Base-by-base conservation (phyloP, 768 basidiomycete genomes). In the Lactifluus echinatus region DNA sequence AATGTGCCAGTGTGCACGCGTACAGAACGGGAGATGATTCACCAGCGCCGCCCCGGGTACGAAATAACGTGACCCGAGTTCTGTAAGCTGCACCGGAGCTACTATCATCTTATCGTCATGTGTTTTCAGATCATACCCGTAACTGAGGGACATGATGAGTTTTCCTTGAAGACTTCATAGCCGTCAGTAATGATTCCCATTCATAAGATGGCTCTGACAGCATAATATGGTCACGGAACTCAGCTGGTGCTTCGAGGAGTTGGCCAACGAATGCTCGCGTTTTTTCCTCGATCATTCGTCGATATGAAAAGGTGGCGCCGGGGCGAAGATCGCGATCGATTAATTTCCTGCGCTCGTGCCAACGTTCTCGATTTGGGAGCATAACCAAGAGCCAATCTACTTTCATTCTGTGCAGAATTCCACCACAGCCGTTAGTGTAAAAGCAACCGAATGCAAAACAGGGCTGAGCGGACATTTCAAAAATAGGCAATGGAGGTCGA, bases 11-110 rank as follows among this genome's bases (percentile, higher is more conserved):
- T 23, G 14, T 29, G 15, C 2, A 19, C 8, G 4, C 55, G 4
- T 8, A 61, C 60, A n/a, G 28, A 61, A 47, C 28, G 56, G 60
- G 29, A 61, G 17, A 19, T 45, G 21, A 28, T 61, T 57, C 2
- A 51, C 48, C 3, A 60, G 10, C 8, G 26, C 17, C 8, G 55
- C 34, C 5, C 55, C 56, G 15, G 61, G 61, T 6, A 53, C 2
- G 12, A 34, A 1, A 7, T 42, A 8, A 2, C 0, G 28, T 7
- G 36, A 5, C 24, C 33, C 1, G 1, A 56, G 1, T 12, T 47
- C 17, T 1, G 7, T 0, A 3, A 2, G 15, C 17, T 40, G 17
- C 5, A 21, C n/a, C 1, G 55, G 37, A 2, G 44, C 15, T 19
- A 3, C 31, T 8, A 50, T 17, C 2, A 51, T 51, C 8, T 19